Base-by-base conservation (phyloP, 139 green algal species). In the Asterochloris erici region DNA sequence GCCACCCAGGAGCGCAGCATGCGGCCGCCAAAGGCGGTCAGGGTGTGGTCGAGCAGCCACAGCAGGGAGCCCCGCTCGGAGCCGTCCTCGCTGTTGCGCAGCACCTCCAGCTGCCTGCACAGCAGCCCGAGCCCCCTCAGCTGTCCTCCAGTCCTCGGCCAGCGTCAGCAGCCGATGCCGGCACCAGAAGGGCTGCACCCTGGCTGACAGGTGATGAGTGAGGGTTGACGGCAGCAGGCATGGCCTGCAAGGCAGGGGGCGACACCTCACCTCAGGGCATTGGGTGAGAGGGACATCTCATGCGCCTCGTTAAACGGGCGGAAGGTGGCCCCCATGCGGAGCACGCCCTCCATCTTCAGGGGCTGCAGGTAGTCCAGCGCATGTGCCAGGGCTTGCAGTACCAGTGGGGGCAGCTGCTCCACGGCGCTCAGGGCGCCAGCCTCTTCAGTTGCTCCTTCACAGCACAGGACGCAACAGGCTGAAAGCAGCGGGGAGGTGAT, bases 1-100 rank as follows among this genome's bases (percentile, higher is more conserved):
- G 84, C 83, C 73, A 96, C 83, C 95, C 95, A 98, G 28, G 85
- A 84, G 29, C 92, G 89, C 86, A 98, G 82, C 82, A 96, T 79
- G 26, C 95, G 87, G 0, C 84, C 83, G 0, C 95, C 95, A 54
- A 87, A 82, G 6, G 85, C 28, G 10, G 95, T 98, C 62, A 64
- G 61, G 14, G 92, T 97, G 68, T 90, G 89, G 85, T 97, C 91
- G 69, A 98, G 74, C 54, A 98, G 85, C 84, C 92, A 93, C 61
- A 98, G 85, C 79, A 98, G 86, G 11, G 91, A 95, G 61, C 93
- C 95, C 19, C 79, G 81, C 26, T 87, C 66, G 13, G 28, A 62
- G 68, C 88, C 89, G 79, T 87, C 85, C 10, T 85, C 78, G 16
- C 24, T 78, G 81, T 83, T 87, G 17, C 69, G 73, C 71, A 90